A percentile compares a stretch with the other conserved stretches of the same genome.
phyloP scores from a whole-genome alignment of 306 rosid genomes.

The Lathyrus aphaca region DNA sequence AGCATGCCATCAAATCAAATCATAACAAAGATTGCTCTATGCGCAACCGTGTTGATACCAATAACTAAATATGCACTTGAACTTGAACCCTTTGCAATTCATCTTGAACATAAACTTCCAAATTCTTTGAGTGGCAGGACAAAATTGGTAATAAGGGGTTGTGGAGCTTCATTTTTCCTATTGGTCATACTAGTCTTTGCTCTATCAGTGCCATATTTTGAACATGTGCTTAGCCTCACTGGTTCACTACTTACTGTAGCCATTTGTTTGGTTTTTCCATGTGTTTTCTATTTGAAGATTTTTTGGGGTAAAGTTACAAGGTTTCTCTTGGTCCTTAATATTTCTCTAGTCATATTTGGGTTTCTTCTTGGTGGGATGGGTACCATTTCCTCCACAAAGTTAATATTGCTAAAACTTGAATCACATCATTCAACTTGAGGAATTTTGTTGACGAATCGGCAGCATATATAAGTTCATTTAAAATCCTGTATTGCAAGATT shows the following conservation, averaged over 20 bases:
- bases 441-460: conserved; percentile 8
- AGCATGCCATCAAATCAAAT: conserved; percentile 63
- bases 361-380: conserved; percentile 59
- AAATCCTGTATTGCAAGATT: conserved; percentile 15
- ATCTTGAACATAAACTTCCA: conserved; percentile 63
- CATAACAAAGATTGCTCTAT: conserved; percentile 63
- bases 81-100: conserved; percentile 71
- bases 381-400: conserved; percentile 59
- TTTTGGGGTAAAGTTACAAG: conserved; percentile 59
- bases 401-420: conserved; percentile 41
- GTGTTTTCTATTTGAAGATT: conserved; percentile 65
- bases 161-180: conserved; percentile 55
- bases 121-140: conserved; percentile 44
- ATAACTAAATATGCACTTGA: conserved; percentile 84
- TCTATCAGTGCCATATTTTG: conserved; percentile 67
- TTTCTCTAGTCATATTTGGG: conserved; percentile 49
- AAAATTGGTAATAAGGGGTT: conserved; percentile 52
- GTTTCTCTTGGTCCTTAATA: conserved; percentile 47
- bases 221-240: conserved; percentile 69
- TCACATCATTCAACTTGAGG: conserved; percentile 25
- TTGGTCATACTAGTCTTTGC: conserved; percentile 60
- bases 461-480: neutral
- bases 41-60: conserved; percentile 81
- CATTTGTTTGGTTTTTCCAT: conserved; percentile 56
- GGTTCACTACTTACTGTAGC: conserved; percentile 64